Evolutionary conservation across 768 basidiomycete species (phyloP).

Genomic region (Porpolomopsis calyptriformis): DNA sequence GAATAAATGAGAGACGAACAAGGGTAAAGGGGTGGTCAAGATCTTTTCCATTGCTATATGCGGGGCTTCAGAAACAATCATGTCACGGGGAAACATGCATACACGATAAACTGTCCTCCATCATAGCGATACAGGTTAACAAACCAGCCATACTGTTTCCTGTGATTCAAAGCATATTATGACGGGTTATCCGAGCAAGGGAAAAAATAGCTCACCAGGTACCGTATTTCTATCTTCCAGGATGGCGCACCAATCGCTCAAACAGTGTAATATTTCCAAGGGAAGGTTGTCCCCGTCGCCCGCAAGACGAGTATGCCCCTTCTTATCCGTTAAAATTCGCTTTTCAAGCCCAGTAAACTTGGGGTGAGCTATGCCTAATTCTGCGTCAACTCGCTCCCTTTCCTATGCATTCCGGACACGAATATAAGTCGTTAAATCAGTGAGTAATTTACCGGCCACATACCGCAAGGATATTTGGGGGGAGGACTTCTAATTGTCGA

Average conservation of each 20-base stretch:
- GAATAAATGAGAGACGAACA: constrained; percentile 30
- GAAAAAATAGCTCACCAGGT: constrained; percentile 32
- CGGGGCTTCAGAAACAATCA: constrained; percentile 1
- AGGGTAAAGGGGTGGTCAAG: constrained; percentile 54
- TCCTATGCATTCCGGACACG: background rate
- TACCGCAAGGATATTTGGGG: constrained; percentile 6
- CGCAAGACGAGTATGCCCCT: constrained; percentile 27
- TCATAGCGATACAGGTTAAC: constrained; percentile 35
- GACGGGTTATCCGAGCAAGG: background rate
- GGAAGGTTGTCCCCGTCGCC: constrained; percentile 47
- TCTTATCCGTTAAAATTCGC: constrained; percentile 15
- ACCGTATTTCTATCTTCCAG: constrained; percentile 50
- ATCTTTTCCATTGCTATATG: constrained; percentile 44
- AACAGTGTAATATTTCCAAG: constrained; percentile 40
- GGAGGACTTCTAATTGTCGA: constrained; percentile 13
- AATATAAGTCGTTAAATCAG: background rate
- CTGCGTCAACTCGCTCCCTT: background rate
- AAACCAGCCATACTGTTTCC: constrained; percentile 42
- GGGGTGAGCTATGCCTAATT: background rate
- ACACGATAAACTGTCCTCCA: constrained; percentile 47
- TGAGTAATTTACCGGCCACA: background rate
- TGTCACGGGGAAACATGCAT: constrained; percentile 8
- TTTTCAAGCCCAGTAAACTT: background rate
- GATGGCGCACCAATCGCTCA: constrained; percentile 50
- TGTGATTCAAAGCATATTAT: constrained; percentile 13